Evolutionary conservation across 2,329 filamentous ascomycete genomes (phyloP).

Genomic region (Colletotrichum euphorbiae): DNA sequence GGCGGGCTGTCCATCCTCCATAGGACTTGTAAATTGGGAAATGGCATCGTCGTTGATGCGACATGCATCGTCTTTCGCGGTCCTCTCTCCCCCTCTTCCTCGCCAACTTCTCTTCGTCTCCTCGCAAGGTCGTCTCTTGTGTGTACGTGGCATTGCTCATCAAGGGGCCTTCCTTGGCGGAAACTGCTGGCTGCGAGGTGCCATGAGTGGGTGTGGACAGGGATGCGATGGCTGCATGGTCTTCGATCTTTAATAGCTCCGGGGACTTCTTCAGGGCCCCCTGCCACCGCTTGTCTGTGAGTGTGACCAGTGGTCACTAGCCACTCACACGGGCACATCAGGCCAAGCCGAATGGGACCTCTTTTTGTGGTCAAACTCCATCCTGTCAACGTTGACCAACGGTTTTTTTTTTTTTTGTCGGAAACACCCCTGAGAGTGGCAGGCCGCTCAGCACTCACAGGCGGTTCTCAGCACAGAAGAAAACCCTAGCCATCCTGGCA

Average conservation of each 20-base stretch:
- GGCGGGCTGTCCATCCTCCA: not conserved
- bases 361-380: constrained; percentile 36
- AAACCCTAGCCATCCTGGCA: constrained; percentile 31
- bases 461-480: constrained; percentile 14
- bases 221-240: constrained; percentile 40
- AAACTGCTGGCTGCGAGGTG: constrained; percentile 38
- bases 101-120: not conserved
- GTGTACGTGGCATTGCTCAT: constrained; percentile 41
- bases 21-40: not conserved
- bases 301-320: constrained; percentile 27
- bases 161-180: constrained; percentile 38
- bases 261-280: constrained; percentile 41
- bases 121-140: constrained; percentile 33
- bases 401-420: constrained; percentile 36
- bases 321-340: constrained; percentile 37
- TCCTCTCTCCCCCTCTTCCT: constrained; percentile 1
- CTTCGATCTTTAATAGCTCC: constrained; percentile 42
- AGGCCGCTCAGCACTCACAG: constrained; percentile 21
- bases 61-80: constrained; percentile 13
- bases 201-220: constrained; percentile 37
- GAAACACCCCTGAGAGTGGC: constrained; percentile 35
- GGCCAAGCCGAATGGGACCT: constrained; percentile 38
- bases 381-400: constrained; percentile 35
- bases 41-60: constrained; percentile 15
- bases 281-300: constrained; percentile 39